Evolutionary conservation across 2,329 filamentous ascomycete species (phyloP), one percentile per base, ranked within the genome.

Genomic region (Nemania sp.): DNA sequence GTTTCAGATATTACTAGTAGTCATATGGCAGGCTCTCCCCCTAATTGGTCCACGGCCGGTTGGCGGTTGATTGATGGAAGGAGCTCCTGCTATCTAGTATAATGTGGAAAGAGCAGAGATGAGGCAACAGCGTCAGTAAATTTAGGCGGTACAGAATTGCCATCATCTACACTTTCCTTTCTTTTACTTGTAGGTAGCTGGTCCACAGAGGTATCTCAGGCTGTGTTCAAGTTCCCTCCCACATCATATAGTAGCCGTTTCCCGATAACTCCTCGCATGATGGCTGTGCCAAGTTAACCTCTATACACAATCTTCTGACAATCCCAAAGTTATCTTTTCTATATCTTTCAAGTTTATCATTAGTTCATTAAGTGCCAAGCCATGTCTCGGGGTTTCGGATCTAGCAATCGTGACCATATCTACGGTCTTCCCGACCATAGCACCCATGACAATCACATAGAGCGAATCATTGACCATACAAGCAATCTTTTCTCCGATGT

Each of bases 391-490:
- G 51, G 49, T n/a, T 17, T 42, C 34, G 42, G 51, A 28, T 17
- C 43, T 15, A 49, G 45, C 17, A 52, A 48, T 24, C 54, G 42
- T 12, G 31, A 49, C 44, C 60, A 55, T 52, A 40, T 56, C 15
- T 61, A 66, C 46, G 56, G 57, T 26, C 64, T 56, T 37, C 40
- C 59, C 19, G 53, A 49, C 24, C 46, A 49, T 44, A 30, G 26
- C 14, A 54, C 56, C 8, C 60, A 55, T 26, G 66, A 69, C 46
- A 61, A 57, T 48, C 61, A 67, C 54, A 62, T 65, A 9, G 67
- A 68, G 49, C 66, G 61, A 39, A 68, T 69, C 24, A 65, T 68
- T 34, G 56, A 64, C 7, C 61, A 69, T 56, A 59, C 66, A 9
- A 62, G 44, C 31, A 60, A 52, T 24, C 54, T 65, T 5, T 64